Evolutionary conservation across 257 asterid species (phyloP), one percentile per base, ranked within the genome.

Genomic region (Leptodermis oblonga): DNA sequence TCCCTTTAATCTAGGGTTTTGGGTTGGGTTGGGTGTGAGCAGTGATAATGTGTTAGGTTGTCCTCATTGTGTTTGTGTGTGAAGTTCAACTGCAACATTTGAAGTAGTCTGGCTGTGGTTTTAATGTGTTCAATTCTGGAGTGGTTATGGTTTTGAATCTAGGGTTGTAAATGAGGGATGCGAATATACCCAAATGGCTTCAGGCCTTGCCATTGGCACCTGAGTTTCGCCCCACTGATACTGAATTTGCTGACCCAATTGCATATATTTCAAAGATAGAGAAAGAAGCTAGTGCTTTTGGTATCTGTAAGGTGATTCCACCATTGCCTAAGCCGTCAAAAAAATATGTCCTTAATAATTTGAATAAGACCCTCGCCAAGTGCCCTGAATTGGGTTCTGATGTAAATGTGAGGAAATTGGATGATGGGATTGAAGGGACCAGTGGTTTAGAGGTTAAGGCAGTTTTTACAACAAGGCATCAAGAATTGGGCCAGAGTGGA

Each of bases 221-320:
- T n/a, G 99, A 91, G 82, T 94, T 89, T 76, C 88, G 84, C 61
- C 99, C 97, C 0, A 91, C 99, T 0, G 97, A 91, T 65, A 91
- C 99, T 1, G 99, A 94, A 82, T 94, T 94, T 14, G 96, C 99
- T 0, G 99, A 94, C 85, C 97, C 97, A 20, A 89, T 94, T 77
- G 99, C 97, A 46, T 94, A 94, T 62, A 94, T 94, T 73, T 91
- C 97, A 14, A 91, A 94, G 78, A 94, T 94, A 60, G 99, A 94
- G 87, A 89, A 85, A 86, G 90, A 94, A 80, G 99, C 95, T 52
- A 82, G 97, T 83, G 92, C 86, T 61, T 94, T 86, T 76, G 99
- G 99, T 77, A 94, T 94, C 66, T 94, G 99, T 78, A 94, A 94
- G 79, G 88, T 94, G 60, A 87, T 94, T 79, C 99, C 99, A 10